Percentiles rank a stretch among this genome's conserved stretches.
Evolutionary conservation across 2,329 filamentous ascomycete genomes (phyloP).

Genomic region (Hysterium pulicare): DNA sequence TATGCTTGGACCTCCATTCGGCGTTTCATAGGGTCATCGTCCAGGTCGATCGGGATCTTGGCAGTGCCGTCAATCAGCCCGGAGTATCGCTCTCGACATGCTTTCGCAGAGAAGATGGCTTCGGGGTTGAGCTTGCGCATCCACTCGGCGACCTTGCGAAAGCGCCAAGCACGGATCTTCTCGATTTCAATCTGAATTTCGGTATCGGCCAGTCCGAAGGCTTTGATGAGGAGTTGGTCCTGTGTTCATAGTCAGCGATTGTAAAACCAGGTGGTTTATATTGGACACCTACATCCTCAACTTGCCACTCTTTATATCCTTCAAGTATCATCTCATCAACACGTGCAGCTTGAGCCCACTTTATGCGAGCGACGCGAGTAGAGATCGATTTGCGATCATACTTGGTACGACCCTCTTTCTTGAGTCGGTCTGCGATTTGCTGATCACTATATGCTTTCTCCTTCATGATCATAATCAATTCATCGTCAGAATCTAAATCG

Average conservation of each 20-base stretch:
- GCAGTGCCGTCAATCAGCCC: conserved; percentile 43
- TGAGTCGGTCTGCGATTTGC: conserved; percentile 42
- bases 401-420: conserved; percentile 39
- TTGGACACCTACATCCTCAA: conserved; percentile 42
- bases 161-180: conserved; percentile 43
- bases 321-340: conserved; percentile 47
- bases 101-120: conserved; percentile 45
- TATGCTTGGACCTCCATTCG: conserved; percentile 24
- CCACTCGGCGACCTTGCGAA: conserved; percentile 42
- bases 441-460: conserved; percentile 42
- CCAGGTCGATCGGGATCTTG: conserved; percentile 42
- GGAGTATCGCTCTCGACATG: conserved; percentile 45
- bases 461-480: conserved; percentile 44
- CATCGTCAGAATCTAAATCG: conserved; percentile 48
- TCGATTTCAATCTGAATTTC: conserved; percentile 41
- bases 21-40: conserved; percentile 39
- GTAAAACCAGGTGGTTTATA: neutral
- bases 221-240: conserved; percentile 44
- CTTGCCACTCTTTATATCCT: conserved; percentile 49
- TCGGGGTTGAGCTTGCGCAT: conserved; percentile 39
- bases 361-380: conserved; percentile 47
- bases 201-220: conserved; percentile 41
- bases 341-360: conserved; percentile 39
- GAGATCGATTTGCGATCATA: conserved; percentile 49
- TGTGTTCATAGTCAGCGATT: conserved; percentile 16